Evolutionary conservation across 148 eudicot genomes (phyloP).

Genomic region (Amaranthus hypochondriacus): DNA sequence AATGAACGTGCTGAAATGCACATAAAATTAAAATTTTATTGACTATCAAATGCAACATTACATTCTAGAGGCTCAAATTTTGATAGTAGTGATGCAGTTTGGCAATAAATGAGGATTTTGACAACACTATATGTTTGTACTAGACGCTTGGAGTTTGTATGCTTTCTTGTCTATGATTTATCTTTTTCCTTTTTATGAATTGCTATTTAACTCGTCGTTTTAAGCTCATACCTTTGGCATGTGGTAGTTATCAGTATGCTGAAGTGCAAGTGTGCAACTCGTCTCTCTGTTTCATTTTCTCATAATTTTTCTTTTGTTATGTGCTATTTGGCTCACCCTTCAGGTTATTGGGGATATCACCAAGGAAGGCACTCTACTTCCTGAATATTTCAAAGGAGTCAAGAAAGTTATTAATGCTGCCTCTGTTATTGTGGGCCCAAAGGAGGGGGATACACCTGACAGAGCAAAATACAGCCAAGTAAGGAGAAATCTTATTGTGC

Average conservation of each 20-base stretch:
- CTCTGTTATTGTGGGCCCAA: constrained; percentile 95
- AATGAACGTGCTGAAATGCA: too few species aligned
- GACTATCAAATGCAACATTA: background rate
- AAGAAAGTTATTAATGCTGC: constrained; percentile 78
- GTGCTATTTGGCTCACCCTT: constrained; percentile 12
- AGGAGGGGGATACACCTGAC: constrained; percentile 98
- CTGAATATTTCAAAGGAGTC: constrained; percentile 87
- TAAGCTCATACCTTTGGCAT: background rate
- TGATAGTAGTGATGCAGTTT: background rate
- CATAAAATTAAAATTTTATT: too few species aligned
- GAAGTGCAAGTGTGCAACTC: background rate
- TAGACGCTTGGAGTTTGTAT: background rate
- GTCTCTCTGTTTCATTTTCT: background rate
- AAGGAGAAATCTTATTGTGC: constrained; percentile 13
- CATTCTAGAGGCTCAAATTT: background rate
- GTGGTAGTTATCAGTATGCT: background rate
- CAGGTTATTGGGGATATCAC: constrained; percentile 94
- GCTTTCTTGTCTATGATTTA: background rate
- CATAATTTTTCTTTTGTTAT: background rate
- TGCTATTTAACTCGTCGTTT: background rate
- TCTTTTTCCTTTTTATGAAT: background rate
- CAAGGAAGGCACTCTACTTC: constrained; percentile 65
- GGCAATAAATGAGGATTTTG: background rate
- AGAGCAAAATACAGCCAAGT: constrained; percentile 95
- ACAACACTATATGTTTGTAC: background rate